These are phyloP conservation scores for Periconia digitata DNA, from an alignment of 2,329 filamentous ascomycete species.

Conservation along the genomic window DNA sequence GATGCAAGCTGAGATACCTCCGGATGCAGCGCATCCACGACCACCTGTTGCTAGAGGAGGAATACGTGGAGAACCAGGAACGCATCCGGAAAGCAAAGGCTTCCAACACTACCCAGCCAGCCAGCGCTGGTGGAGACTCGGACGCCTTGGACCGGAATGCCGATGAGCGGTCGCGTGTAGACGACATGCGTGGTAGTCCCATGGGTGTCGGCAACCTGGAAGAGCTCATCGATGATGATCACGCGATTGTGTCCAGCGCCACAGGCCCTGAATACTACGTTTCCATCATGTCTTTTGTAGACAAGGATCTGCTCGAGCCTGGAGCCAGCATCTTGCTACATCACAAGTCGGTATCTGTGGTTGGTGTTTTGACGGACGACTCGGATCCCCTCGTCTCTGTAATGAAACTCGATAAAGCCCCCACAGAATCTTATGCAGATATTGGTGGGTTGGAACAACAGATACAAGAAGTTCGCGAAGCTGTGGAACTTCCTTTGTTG, in stretches of 20 bases:
- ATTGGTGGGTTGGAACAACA: constrained; percentile 94
- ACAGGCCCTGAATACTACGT: constrained; percentile 99
- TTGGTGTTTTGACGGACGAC: constrained; percentile 95
- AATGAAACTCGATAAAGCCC: constrained; percentile 99
- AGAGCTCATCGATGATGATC: constrained; percentile 98
- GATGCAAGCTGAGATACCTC: constrained; percentile 95
- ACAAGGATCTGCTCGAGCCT: constrained; percentile 96
- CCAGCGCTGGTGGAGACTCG: constrained; percentile 61
- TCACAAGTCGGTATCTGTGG: constrained; percentile 97
- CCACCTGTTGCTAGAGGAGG: constrained; percentile 92
- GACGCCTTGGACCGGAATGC: constrained; percentile 86
- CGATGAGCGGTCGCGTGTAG: constrained; percentile 90
- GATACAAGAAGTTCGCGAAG: constrained; percentile 97
- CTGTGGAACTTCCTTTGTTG: constrained; percentile 89
- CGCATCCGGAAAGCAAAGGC: constrained; percentile 90
- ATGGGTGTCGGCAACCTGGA: constrained; percentile 98
- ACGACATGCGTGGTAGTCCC: constrained; percentile 97
- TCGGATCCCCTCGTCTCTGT: constrained; percentile 93
- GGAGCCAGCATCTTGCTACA: constrained; percentile 94
- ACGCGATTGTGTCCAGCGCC: constrained; percentile 96
- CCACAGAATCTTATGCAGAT: constrained; percentile 96
- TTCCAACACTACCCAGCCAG: constrained; percentile 57
- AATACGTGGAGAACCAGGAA: constrained; percentile 99
- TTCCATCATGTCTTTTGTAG: constrained; percentile 99
- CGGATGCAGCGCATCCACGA: constrained; percentile 99